Evolutionary conservation across 2,329 filamentous ascomycete species (phyloP).

Genomic region (Aureobasidium sp.): DNA sequence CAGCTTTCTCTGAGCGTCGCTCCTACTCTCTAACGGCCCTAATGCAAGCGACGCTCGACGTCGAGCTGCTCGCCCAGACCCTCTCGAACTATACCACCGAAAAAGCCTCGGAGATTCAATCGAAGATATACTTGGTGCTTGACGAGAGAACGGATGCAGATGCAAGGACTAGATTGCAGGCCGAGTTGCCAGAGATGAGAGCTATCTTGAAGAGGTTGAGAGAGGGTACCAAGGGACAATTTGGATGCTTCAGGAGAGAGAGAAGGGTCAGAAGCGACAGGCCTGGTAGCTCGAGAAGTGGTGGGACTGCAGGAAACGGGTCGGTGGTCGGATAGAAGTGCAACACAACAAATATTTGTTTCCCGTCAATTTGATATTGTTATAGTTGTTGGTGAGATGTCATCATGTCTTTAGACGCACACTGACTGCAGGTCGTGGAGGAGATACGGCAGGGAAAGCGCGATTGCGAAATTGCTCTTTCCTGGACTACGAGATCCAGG

Average conservation of each 20-base stretch:
- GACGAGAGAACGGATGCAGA: conserved; percentile 85
- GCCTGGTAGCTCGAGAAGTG: conserved; percentile 5
- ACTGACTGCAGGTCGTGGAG: not conserved
- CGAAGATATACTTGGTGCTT: conserved; percentile 83
- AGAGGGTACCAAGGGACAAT: conserved; percentile 75
- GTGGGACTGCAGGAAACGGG: not conserved
- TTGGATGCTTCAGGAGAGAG: conserved; percentile 36
- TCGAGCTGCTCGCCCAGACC: conserved; percentile 94
- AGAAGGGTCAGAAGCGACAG: conserved; percentile 15
- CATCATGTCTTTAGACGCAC: not conserved
- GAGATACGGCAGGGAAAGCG: not conserved
- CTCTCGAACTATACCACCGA: conserved; percentile 84
- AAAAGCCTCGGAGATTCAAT: conserved; percentile 70
- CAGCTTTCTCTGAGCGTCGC: conserved; percentile 58
- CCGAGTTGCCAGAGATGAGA: conserved; percentile 83
- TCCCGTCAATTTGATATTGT: not conserved
- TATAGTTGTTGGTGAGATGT: not conserved
- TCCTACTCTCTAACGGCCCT: conserved; percentile 68
- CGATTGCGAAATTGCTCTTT: not conserved
- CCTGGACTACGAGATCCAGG: not conserved
- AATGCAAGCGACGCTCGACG: conserved; percentile 95
- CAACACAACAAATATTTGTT: not conserved
- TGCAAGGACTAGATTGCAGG: conserved; percentile 69
- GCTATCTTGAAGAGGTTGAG: conserved; percentile 74
- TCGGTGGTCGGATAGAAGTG: not conserved